Evolutionary conservation across 2,329 filamentous ascomycete species (phyloP).

Genomic region (Exophiala mesophila): DNA sequence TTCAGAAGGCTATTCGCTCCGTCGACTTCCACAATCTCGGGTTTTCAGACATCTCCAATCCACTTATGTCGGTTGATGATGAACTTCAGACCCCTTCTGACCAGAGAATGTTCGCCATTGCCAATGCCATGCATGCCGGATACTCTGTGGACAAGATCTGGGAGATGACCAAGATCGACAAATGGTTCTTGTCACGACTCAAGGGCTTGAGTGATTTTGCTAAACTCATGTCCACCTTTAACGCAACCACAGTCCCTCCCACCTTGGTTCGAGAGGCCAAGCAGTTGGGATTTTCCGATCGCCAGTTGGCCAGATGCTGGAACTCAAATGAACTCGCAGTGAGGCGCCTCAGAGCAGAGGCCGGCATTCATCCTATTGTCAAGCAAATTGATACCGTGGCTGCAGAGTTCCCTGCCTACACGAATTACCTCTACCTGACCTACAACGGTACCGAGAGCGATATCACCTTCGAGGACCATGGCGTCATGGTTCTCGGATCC

Average conservation of each 20-base stretch:
- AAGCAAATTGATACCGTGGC: conserved; percentile 99
- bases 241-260: conserved; percentile 59
- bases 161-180: conserved; percentile 97
- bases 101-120: conserved; percentile 93
- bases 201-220: conserved; percentile 87
- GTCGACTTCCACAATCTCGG: conserved; percentile 95
- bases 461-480: conserved; percentile 77
- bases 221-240: conserved; percentile 68
- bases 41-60: conserved; percentile 77
- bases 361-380: conserved; percentile 79
- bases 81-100: conserved; percentile 97
- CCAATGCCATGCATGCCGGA: conserved; percentile 91
- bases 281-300: conserved; percentile 88
- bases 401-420: conserved; percentile 88
- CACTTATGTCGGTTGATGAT: conserved; percentile 90
- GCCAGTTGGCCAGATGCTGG: conserved; percentile 90
- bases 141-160: conserved; percentile 96
- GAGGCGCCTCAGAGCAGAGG: conserved; percentile 75
- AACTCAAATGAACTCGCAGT: conserved; percentile 91
- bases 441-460: conserved; percentile 90
- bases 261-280: conserved; percentile 77
- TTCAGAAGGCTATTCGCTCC: conserved; percentile 93
- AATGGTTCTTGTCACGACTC: conserved; percentile 92
- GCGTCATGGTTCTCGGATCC: conserved; percentile 92
- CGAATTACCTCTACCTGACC: conserved; percentile 94